phyloP scores from a whole-genome alignment of 2,329 filamentous ascomycete species.

The Penicillium janthinellum region DNA sequence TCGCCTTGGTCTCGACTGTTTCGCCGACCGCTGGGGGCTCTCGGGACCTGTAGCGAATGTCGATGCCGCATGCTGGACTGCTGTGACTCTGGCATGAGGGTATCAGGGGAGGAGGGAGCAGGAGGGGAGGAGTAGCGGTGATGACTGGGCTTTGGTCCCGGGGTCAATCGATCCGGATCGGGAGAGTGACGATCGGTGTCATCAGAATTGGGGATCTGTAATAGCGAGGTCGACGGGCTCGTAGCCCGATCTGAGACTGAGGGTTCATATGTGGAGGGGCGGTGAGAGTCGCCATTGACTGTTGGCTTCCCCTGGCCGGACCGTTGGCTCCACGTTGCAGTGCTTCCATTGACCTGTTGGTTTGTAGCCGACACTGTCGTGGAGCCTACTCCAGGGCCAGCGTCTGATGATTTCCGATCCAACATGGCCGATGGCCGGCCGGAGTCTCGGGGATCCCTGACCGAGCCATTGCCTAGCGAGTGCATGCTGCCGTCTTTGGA shows the following conservation, averaged over 20 bases:
- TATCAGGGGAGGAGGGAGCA: conserved; percentile 59
- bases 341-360: conserved; percentile 32
- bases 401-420: conserved; percentile 35
- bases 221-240: conserved; percentile 32
- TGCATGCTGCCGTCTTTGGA: conserved; percentile 54
- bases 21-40: conserved; percentile 60
- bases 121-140: conserved; percentile 46
- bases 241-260: conserved; percentile 31
- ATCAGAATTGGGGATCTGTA: conserved; percentile 40
- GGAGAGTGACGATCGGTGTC: conserved; percentile 34
- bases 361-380: conserved; percentile 25
- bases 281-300: conserved; percentile 36
- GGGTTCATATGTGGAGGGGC: conserved; percentile 35
- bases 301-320: conserved; percentile 32
- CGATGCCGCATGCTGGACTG: conserved; percentile 71
- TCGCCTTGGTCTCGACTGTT: conserved; percentile 70
- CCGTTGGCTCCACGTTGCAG: conserved; percentile 21
- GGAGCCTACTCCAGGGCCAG: conserved; percentile 31
- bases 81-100: conserved; percentile 56
- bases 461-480: conserved; percentile 41
- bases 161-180: conserved; percentile 34
- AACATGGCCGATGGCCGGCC: conserved; percentile 31
- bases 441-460: conserved; percentile 36
- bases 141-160: conserved; percentile 29
- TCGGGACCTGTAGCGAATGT: conserved; percentile 86